Percentiles rank a stretch among this genome's conserved stretches.
Conservation (phyloP, 2,329 filamentous ascomycete genomes). For the Venturiaceae sp. region DNA sequence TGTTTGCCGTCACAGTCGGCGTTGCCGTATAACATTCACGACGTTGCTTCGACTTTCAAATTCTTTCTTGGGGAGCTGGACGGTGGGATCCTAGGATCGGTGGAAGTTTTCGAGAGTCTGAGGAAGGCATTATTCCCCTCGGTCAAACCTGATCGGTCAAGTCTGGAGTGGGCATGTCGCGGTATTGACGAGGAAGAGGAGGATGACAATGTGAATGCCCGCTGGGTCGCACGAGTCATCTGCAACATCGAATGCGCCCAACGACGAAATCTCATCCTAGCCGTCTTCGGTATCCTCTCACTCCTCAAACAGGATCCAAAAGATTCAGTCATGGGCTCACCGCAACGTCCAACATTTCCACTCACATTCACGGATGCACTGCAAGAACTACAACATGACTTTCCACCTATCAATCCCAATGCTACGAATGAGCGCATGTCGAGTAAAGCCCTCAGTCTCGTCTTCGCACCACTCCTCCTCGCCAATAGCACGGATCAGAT, state of each 20-base stretch:
- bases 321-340: not conserved
- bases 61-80: slow-evolving; percentile 53
- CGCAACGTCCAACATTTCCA: not conserved
- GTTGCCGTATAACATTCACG: slow-evolving; percentile 50
- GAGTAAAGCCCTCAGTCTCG: slow-evolving; percentile 5
- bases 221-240: not conserved
- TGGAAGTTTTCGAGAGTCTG: slow-evolving; percentile 52
- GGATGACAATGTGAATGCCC: not conserved
- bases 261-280: slow-evolving; percentile 7
- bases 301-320: slow-evolving; percentile 4
- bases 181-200: slow-evolving; percentile 1
- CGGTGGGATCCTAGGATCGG: slow-evolving; percentile 55
- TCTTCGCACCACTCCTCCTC: slow-evolving; percentile 10
- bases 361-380: not conserved
- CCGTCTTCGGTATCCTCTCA: slow-evolving; percentile 10
- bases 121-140: slow-evolving; percentile 38
- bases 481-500: slow-evolving; percentile 1
- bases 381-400: not conserved
- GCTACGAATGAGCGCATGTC: slow-evolving; percentile 3
- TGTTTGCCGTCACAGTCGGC: slow-evolving; percentile 45
- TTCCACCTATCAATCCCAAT: not conserved
- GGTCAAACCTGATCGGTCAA: not conserved
- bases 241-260: slow-evolving; percentile 8
- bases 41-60: slow-evolving; percentile 60
- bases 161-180: slow-evolving; percentile 4